phyloP scores from a whole-genome alignment of 1,284 basidiomycete species.

The Cyathus pygmaeus region DNA sequence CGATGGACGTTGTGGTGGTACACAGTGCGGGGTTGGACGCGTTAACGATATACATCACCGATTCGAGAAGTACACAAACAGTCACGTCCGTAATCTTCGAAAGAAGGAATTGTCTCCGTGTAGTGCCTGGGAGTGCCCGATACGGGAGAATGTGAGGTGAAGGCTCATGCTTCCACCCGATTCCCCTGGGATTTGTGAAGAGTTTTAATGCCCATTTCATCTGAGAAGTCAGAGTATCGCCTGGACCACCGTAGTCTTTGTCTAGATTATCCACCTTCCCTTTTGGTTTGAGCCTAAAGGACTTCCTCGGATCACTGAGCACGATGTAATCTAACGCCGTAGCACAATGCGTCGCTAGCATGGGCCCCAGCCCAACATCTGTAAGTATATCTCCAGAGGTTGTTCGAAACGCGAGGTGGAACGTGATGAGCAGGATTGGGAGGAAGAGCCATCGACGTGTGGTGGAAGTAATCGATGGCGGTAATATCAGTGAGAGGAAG shows the following conservation, averaged over 20 bases:
- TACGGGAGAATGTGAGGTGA: too few relatives aligned
- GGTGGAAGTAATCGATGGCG: neutral
- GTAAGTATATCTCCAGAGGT: conserved; percentile 3
- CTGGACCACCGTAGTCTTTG: neutral
- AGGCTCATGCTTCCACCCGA: too few relatives aligned
- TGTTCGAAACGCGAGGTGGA: conserved; percentile 1
- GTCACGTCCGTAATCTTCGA: too few relatives aligned
- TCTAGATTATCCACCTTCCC: too few relatives aligned
- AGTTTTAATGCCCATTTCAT: neutral
- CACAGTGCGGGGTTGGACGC: conserved; percentile 1
- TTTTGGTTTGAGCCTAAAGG: neutral
- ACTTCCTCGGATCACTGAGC: conserved; percentile 1
- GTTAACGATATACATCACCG: conserved; percentile 2
- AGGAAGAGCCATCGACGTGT: neutral
- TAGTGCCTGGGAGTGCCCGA: too few relatives aligned
- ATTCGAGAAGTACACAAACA: conserved; percentile 1
- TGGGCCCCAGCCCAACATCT: conserved; percentile 3
- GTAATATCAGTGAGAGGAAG: conserved; percentile 1
- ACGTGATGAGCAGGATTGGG: conserved; percentile 3
- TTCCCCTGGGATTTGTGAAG: too few relatives aligned
- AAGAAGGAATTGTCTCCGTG: too few relatives aligned
- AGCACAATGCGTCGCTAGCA: neutral
- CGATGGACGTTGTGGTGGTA: neutral
- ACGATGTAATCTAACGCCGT: conserved; percentile 5
- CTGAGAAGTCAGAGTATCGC: neutral